Evolutionary conservation across 2,329 filamentous ascomycete genomes (phyloP), one percentile per base, ranked within the genome.

Genomic region (Xylariaceae sp.): DNA sequence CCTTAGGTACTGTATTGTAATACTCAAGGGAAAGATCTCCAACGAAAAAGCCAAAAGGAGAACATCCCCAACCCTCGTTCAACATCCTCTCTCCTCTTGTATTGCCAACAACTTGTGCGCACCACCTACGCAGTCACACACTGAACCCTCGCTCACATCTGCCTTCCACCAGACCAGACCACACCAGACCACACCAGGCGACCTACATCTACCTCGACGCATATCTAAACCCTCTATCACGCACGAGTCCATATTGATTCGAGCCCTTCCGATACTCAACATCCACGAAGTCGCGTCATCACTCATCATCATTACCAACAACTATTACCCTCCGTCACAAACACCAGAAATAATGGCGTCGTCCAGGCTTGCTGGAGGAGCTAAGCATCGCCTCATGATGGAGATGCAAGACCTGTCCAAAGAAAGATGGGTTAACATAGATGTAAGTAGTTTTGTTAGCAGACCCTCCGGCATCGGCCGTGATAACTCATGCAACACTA

Each of bases 391-490:
- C 48, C 82, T 98, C 53, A 92, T 96, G 90, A 89, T 89, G 66
- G 94, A 98, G 80, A 87, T 91, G 78, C 89, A 90, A 74, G 82
- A 85, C 40, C 83, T 98, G 36, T 82, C 86, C 52, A 92, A 95
- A 74, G 93, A 97, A 81, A 92, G 91, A 73, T 99, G 94, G 94
- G 89, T 96, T 16, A 86, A 94, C 67, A 91, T 97, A 65, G 90
- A 96, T 73, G 90, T 92, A 75, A 61, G 83, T 69, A 23, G 6
- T 17, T 17, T 41, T 16, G 19, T 23, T 12, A 31, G 12, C 12
- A 36, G 17, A 23, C 31, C 24, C 26, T 51, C 46, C 47, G 36
- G 47, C 48, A 50, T 55, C 60, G 48, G 39, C 16, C 37, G 16
- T 48, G 16, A 29, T 48, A 37, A 47, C 43, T 60, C 19, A 50